Evolutionary conservation across 345 rosid genomes (phyloP).

Genomic region (Cochlearia excelsa): DNA sequence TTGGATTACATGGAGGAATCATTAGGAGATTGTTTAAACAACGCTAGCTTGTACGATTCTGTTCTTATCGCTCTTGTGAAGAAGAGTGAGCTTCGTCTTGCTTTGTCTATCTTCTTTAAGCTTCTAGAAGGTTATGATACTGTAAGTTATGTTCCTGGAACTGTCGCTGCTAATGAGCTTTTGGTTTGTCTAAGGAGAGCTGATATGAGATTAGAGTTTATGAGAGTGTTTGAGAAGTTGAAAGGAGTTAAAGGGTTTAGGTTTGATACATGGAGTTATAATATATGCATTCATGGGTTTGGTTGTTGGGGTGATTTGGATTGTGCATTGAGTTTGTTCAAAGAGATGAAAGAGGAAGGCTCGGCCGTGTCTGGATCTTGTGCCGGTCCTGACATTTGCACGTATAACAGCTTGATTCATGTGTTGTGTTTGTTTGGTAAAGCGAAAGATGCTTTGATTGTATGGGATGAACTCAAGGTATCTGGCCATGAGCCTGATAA

Average conservation of each 20-base stretch:
- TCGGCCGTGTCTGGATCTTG: conserved; percentile 34
- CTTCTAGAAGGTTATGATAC: conserved; percentile 45
- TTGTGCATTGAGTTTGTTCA: conserved; percentile 60
- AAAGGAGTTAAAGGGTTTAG: conserved; percentile 47
- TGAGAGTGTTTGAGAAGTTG: conserved; percentile 43
- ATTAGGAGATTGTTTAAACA: conserved; percentile 42
- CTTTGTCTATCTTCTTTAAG: conserved; percentile 64
- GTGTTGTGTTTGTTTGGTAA: conserved; percentile 69
- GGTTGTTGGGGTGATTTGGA: conserved; percentile 82
- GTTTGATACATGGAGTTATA: conserved; percentile 67
- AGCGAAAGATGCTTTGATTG: conserved; percentile 66
- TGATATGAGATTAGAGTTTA: conserved; percentile 58
- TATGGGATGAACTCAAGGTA: conserved; percentile 69
- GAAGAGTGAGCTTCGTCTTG: conserved; percentile 57
- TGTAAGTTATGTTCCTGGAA: conserved; percentile 45
- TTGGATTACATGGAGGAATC: conserved; percentile 74
- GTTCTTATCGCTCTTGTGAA: conserved; percentile 62
- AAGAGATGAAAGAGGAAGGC: conserved; percentile 69
- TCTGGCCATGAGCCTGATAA: conserved; percentile 88
- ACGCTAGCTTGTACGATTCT: conserved; percentile 53
- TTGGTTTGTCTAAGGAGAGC: conserved; percentile 62
- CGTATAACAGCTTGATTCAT: conserved; percentile 81
- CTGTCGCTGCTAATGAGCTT: conserved; percentile 58
- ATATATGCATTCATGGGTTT: conserved; percentile 78
- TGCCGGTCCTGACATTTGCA: conserved; percentile 69